Percentiles rank a stretch among this genome's conserved stretches.
These are phyloP conservation scores for Mortierella sp. DNA, from an alignment of 371 early-diverging fungal species.

Conservation along the genomic window DNA sequence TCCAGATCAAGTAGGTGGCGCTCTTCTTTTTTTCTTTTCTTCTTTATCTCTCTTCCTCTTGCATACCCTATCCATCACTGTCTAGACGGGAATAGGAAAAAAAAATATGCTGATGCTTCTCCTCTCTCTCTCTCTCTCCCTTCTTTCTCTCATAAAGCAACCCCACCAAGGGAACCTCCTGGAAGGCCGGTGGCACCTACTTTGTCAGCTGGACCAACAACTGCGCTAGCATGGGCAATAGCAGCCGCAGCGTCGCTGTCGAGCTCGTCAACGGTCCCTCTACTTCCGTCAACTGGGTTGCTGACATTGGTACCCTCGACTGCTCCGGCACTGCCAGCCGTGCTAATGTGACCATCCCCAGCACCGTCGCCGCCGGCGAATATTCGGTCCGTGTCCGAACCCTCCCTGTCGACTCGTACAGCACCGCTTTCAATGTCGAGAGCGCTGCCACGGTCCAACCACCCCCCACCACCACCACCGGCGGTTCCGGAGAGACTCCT, in stretches of 20 bases:
- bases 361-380: not conserved
- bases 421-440: conserved; percentile 17
- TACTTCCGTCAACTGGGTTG: conserved; percentile 6
- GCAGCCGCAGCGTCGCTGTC: conserved; percentile 7
- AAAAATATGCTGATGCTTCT: not conserved
- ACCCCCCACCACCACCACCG: conserved; percentile 1
- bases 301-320: conserved; percentile 20
- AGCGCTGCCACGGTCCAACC: conserved; percentile 6
- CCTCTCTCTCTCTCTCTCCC: not conserved
- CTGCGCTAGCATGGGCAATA: conserved; percentile 22
- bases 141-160: conserved; percentile 15
- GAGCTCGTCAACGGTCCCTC: conserved; percentile 25
- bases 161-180: conserved; percentile 22
- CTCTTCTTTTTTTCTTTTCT: not conserved
- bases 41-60: not conserved
- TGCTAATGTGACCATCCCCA: conserved; percentile 11
- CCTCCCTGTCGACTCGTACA: conserved; percentile 17
- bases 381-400: conserved; percentile 33
- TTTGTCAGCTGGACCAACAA: conserved; percentile 26
- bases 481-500: not conserved
- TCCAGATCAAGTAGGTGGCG: conserved; percentile 8
- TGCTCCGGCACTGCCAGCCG: conserved; percentile 15
- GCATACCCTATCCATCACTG: too few relatives aligned
- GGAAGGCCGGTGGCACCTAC: conserved; percentile 9
- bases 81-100: too few relatives aligned